Evolutionary conservation across 1,139 yeast genomes (phyloP).

Genomic region (Suhomyces yuchorum): DNA sequence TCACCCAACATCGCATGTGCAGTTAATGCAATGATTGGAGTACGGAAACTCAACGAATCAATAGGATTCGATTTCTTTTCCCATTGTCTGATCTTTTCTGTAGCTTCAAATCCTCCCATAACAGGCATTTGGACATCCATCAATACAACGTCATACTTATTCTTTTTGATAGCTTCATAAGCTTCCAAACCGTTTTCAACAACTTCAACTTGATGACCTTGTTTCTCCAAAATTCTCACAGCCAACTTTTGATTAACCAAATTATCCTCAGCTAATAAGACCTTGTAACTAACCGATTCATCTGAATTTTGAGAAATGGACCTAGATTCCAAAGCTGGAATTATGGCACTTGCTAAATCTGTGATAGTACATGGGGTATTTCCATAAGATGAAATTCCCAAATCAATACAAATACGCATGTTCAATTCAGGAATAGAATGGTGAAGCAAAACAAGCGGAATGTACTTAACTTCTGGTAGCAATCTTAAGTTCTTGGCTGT

Average conservation of each 20-base stretch:
- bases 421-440: slow-evolving; percentile 78
- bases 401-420: slow-evolving; percentile 77
- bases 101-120: slow-evolving; percentile 93
- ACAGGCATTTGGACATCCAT: slow-evolving; percentile 97
- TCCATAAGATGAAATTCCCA: slow-evolving; percentile 86
- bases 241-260: slow-evolving; percentile 86
- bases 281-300: slow-evolving; percentile 72
- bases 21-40: slow-evolving; percentile 86
- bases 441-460: slow-evolving; percentile 76
- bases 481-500: slow-evolving; percentile 69
- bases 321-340: slow-evolving; percentile 82
- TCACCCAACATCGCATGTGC: slow-evolving; percentile 95
- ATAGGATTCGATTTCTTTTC: slow-evolving; percentile 79
- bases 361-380: slow-evolving; percentile 83
- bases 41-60: slow-evolving; percentile 61
- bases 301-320: slow-evolving; percentile 80
- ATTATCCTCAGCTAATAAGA: slow-evolving; percentile 83
- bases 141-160: slow-evolving; percentile 72
- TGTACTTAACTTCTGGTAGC: slow-evolving; percentile 74
- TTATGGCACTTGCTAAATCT: slow-evolving; percentile 78
- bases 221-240: slow-evolving; percentile 76
- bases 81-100: slow-evolving; percentile 84
- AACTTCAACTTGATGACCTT: slow-evolving; percentile 78
- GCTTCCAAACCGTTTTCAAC: slow-evolving; percentile 88
- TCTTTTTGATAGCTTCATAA: slow-evolving; percentile 69